Base-by-base conservation (phyloP, 2,329 filamentous ascomycete genomes). In the Ophiostoma sp. region DNA sequence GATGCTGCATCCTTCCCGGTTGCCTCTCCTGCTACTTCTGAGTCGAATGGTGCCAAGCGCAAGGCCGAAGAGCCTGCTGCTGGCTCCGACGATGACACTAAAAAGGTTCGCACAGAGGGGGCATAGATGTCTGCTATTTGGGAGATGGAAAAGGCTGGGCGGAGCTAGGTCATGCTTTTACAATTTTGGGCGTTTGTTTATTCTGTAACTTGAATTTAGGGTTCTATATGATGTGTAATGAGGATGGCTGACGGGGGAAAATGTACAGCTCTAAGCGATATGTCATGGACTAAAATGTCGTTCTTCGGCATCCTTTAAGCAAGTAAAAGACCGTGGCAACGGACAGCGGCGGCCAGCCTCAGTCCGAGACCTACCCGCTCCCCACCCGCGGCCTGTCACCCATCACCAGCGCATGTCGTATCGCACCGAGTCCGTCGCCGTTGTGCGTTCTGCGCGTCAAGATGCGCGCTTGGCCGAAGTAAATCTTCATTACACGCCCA, bases 31-130 rank as follows among this genome's bases (percentile, higher is more conserved):
- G 69, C 73, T 14, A 72, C 74, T 66, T 73, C 73, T 47, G 66
- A 69, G 60, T 72, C 71, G 41, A 75, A 78, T 4, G 82, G 80
- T 67, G 78, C 78, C 67, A 82, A 82, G 74, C 77, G 79, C 58
- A 81, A 81, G 74, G 78, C 79, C 2, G 78, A 79, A 62, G 78
- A 77, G 12, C 68, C 68, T 2, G 72, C 69, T 3, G 75, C 73
- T 16, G 75, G 72, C 27, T 75, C 73, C 5, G 75, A 73, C 41
- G 76, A 76, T 3, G 76, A 77, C 52, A 64, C 72, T 7, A 80
- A 81, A 73, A 80, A 79, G 75, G 71, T 75, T 14, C 71, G 71
- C 9, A 71, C 69, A 3, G 69, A 27, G 27, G 70, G 67, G 4
- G 68, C 67, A 2, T 65, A 49, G n/a, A 49, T 27, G 44, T 16